These are phyloP conservation scores for Suillus decipiens DNA, from an alignment of 768 basidiomycete species.

Conservation along the genomic window DNA sequence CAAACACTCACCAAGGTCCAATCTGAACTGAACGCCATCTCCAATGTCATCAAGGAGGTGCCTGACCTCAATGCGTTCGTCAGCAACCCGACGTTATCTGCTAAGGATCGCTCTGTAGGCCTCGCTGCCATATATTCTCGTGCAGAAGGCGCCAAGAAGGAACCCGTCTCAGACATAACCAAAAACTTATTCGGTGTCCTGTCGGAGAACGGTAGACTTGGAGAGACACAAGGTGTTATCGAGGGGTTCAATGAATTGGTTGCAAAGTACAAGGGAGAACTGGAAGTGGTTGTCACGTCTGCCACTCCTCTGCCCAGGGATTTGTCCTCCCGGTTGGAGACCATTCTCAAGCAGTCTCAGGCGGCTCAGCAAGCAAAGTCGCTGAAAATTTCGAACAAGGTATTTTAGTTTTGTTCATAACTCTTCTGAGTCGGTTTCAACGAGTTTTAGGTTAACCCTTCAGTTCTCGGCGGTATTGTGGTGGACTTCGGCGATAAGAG, in stretches of 20 bases:
- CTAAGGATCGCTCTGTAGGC: conserved; percentile 69
- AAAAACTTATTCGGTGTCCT: conserved; percentile 90
- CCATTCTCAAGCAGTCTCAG: conserved; percentile 82
- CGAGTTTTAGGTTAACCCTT: conserved; percentile 75
- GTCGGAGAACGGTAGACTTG: conserved; percentile 60
- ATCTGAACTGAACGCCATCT: conserved; percentile 73
- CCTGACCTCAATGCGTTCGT: conserved; percentile 73
- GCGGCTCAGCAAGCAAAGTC: conserved; percentile 85
- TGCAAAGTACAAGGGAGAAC: conserved; percentile 86
- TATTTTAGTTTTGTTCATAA: conserved; percentile 32
- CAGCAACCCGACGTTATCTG: conserved; percentile 88
- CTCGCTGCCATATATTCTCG: conserved; percentile 69
- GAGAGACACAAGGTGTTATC: conserved; percentile 82
- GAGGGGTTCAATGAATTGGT: conserved; percentile 91
- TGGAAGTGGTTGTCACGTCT: conserved; percentile 90
- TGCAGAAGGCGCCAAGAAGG: conserved; percentile 72
- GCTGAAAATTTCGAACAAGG: conserved; percentile 91
- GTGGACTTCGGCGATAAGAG: conserved; percentile 99
- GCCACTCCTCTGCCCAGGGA: conserved; percentile 80
- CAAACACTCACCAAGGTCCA: conserved; percentile 84
- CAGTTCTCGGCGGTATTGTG: conserved; percentile 88
- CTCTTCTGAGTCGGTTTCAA: conserved; percentile 8
- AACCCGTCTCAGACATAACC: conserved; percentile 79
- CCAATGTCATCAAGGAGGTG: conserved; percentile 64
- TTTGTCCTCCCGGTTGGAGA: conserved; percentile 75